These are phyloP conservation scores for Cyclotella sp. DNA, from an alignment of 108 stramenopile species.

Conservation along the genomic window DNA sequence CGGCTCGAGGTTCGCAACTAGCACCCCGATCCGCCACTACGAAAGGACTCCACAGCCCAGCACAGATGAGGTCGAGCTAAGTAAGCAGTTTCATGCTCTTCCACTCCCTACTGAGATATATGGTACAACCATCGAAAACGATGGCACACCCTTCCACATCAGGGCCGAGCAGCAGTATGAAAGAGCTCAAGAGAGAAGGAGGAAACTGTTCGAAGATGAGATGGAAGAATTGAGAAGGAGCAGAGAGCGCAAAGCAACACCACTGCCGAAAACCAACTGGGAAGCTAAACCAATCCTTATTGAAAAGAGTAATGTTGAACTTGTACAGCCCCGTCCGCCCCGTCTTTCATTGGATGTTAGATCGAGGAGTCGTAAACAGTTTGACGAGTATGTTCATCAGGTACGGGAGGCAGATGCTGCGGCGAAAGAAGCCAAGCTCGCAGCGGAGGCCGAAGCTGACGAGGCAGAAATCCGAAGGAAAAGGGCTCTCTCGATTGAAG, in stretches of 20 bases:
- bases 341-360: conserved; percentile 27
- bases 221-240: background rate
- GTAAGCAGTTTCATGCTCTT: conserved; percentile 20
- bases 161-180: conserved; percentile 25
- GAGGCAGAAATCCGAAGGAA: conserved; percentile 30
- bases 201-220: conserved; percentile 2
- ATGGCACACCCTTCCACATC: conserved; percentile 25
- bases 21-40: background rate
- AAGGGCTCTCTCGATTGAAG: conserved; percentile 21
- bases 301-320: background rate
- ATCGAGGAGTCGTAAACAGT: conserved; percentile 28
- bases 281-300: conserved; percentile 20
- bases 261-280: conserved; percentile 33
- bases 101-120: conserved; percentile 20
- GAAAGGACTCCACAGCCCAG: conserved; percentile 14
- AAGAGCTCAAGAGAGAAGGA: conserved; percentile 19
- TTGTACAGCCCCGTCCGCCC: conserved; percentile 24
- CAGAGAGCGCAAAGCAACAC: conserved; percentile 22
- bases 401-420: conserved; percentile 9
- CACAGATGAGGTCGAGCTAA: conserved; percentile 24
- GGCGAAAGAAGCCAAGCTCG: conserved; percentile 1
- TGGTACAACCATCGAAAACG: conserved; percentile 1
- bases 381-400: conserved; percentile 28
- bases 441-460: conserved; percentile 12
- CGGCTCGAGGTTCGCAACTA: background rate